Conservation (phyloP, 2,329 filamentous ascomycete species). For the Pestalotiopsis fici region DNA sequence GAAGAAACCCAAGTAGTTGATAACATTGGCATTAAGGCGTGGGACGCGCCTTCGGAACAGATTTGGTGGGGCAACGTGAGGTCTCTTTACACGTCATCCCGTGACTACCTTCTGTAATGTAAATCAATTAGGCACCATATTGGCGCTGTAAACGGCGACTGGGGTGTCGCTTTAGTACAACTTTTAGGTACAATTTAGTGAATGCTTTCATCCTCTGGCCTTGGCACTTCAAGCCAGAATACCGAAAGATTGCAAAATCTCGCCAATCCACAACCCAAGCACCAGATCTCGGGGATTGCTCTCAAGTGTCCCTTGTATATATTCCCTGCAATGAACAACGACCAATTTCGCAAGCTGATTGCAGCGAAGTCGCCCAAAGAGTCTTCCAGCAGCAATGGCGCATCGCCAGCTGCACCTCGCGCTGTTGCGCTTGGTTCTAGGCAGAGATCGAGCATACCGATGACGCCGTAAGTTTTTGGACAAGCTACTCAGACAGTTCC, state of each 20-base stretch:
- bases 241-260: background rate
- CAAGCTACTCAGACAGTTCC: background rate
- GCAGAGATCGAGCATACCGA: conserved; percentile 80
- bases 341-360: conserved; percentile 85
- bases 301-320: background rate
- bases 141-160: background rate
- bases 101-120: conserved; percentile 26
- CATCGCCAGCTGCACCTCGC: conserved; percentile 35
- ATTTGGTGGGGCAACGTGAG: conserved; percentile 15
- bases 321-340: conserved; percentile 78
- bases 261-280: background rate
- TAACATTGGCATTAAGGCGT: background rate
- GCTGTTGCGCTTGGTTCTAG: conserved; percentile 70
- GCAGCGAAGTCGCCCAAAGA: conserved; percentile 47
- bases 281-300: background rate
- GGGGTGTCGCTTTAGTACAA: background rate
- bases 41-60: background rate
- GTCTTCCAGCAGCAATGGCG: conserved; percentile 43
- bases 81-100: conserved; percentile 38
- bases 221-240: background rate
- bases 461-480: conserved; percentile 75
- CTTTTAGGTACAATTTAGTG: background rate
- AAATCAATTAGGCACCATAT: background rate
- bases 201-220: too few relatives aligned
- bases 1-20: background rate